A percentile compares a stretch with the other conserved stretches of the same genome.
Evolutionary conservation across 1,284 basidiomycete genomes (phyloP).

Genomic region (Cryptococcus hybrid): DNA sequence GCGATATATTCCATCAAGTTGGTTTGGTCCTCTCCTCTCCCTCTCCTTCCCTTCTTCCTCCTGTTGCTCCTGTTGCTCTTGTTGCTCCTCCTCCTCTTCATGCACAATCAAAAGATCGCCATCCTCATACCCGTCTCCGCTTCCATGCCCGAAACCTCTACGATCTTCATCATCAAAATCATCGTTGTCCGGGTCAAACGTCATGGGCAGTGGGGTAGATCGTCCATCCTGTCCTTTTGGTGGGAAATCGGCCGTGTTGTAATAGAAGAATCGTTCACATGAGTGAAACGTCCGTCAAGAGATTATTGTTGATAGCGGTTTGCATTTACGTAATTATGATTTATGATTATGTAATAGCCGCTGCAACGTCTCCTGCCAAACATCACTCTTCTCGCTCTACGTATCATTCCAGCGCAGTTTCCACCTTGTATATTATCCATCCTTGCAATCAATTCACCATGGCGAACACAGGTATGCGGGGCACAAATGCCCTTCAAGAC

Average conservation of each 20-base stretch:
- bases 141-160: neutral
- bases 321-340: no score
- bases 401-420: no score
- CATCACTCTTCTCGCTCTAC: no score
- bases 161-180: neutral
- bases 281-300: no score
- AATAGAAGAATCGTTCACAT: no score
- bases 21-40: slow-evolving; percentile 10
- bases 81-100: neutral
- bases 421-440: no score
- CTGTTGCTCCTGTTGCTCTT: slow-evolving; percentile 4
- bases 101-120: neutral
- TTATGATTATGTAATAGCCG: no score
- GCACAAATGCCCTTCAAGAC: slow-evolving; percentile 41
- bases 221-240: neutral
- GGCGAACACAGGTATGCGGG: slow-evolving; percentile 29
- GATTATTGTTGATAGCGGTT: no score
- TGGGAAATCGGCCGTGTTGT: no score
- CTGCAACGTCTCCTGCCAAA: no score
- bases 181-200: slow-evolving; percentile 16
- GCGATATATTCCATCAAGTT: slow-evolving; percentile 16
- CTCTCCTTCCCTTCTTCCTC: slow-evolving; percentile 7
- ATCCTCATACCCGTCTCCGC: neutral
- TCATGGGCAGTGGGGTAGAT: slow-evolving; percentile 14
- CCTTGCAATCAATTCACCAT: no score